These are phyloP conservation scores for Rehmannia glutinosa DNA, from an alignment of 257 asterid genomes.

Conservation along the genomic window DNA sequence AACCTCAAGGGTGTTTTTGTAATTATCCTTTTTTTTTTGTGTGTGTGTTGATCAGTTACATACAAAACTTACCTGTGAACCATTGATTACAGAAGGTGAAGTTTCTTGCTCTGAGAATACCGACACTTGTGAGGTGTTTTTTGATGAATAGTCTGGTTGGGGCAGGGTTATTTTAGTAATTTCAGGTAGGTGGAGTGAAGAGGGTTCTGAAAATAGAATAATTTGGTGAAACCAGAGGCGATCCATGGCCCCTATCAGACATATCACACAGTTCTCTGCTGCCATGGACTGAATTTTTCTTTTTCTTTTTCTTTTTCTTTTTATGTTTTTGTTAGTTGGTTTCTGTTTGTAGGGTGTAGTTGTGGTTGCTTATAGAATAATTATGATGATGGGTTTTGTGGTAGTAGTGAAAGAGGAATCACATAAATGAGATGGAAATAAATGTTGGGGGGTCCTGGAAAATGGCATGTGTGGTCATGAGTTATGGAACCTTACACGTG, in stretches of 20 bases:
- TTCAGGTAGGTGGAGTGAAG: not conserved
- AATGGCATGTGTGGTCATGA: constrained; percentile 40
- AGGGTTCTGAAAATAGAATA: constrained; percentile 29
- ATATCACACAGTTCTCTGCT: constrained; percentile 24
- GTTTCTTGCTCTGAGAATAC: constrained; percentile 6
- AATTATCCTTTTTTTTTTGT: too few relatives aligned
- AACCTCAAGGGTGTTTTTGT: too few relatives aligned
- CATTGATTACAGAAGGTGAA: constrained; percentile 8
- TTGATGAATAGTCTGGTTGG: constrained; percentile 3
- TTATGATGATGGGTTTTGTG: not conserved
- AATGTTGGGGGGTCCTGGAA: constrained; percentile 7
- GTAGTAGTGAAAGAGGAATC: not conserved
- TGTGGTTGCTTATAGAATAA: too few relatives aligned
- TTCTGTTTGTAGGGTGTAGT: not conserved
- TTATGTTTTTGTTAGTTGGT: too few relatives aligned
- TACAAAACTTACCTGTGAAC: constrained; percentile 21
- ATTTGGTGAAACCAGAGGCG: constrained; percentile 52
- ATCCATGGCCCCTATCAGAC: constrained; percentile 45
- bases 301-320: not conserved
- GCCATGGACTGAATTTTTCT: constrained; percentile 29
- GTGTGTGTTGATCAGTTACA: too few relatives aligned
- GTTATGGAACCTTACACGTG: constrained; percentile 16
- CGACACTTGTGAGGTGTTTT: constrained; percentile 4
- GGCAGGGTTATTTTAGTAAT: not conserved
- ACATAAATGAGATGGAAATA: not conserved